Base-by-base conservation (phyloP, 2,329 filamentous ascomycete genomes). In the Xylaria sp. region DNA sequence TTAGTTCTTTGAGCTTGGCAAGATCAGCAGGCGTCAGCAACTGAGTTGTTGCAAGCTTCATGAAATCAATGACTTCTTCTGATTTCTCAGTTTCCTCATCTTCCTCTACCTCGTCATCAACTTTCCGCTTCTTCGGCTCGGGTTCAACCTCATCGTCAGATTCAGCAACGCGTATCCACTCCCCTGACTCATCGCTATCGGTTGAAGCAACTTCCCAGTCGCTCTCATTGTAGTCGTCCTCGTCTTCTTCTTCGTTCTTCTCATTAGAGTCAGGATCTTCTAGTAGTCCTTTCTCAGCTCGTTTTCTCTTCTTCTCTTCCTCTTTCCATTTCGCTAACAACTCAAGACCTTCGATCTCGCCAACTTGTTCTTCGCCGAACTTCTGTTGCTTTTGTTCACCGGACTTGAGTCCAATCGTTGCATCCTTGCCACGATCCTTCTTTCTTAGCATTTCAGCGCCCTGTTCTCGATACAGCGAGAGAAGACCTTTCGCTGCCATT, bases 21-120 rank as follows among this genome's bases (percentile, higher is more conserved):
- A 98, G 88, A 81, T 99, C 96, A 13, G 96, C 96, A 0, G 96
- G 96, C 0, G 96, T 99, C 70, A 99, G 90, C 73, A 99, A 97
- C 58, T 93, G 92, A 1, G 93, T 97, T 0, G 93, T 97, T n/a
- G 94, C 94, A 52, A 98, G 89, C 76, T 90, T 94, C 13, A 91
- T 90, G 73, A 90, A 87, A 13, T 80, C 82, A n/a, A 83, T 82
- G 4, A 78, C 73, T 5, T 82, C 79, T 34, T 80, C 81, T n/a
- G 78, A 79, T 13, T 80, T 79, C 50, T 84, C 82, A 55, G 85
- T 81, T 9, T 83, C 83, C 54, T 81, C 80, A 7, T 80, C 77
- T 6, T 77, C 76, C 8, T 78, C 74, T 31, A 80, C 78, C 34
- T 79, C 75, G n/a, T 78, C 76, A 48, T 75, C 74, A 69, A 86